Evolutionary conservation across 176 grass and related monocot species (phyloP).

Genomic region (Poa pratensis): DNA sequence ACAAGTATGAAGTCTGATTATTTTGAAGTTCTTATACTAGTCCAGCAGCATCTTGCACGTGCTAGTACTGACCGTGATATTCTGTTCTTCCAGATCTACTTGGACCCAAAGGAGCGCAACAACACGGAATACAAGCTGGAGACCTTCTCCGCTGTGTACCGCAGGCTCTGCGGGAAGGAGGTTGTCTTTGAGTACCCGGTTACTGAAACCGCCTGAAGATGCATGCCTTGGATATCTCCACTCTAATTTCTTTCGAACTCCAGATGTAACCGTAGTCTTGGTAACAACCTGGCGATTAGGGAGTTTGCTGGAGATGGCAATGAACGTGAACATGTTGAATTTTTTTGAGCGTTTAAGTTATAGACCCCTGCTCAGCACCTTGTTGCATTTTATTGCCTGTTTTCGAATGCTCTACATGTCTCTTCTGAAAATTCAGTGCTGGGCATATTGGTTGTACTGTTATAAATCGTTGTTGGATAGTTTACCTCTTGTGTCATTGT

Average conservation of each 20-base stretch:
- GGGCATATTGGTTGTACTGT: too few relatives aligned
- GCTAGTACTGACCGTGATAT: neutral
- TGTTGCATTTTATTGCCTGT: neutral
- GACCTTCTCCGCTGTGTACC: constrained; percentile 82
- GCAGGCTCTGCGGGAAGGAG: constrained; percentile 85
- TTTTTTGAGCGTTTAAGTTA: constrained; percentile 58
- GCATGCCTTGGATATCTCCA: constrained; percentile 2
- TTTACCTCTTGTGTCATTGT: too few relatives aligned
- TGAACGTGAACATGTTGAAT: constrained; percentile 44
- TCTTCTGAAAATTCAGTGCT: too few relatives aligned
- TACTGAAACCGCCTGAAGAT: constrained; percentile 50
- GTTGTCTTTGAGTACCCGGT: constrained; percentile 74
- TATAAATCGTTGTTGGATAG: too few relatives aligned
- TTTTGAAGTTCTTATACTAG: neutral
- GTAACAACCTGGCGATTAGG: constrained; percentile 39
- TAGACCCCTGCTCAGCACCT: neutral
- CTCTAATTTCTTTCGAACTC: constrained; percentile 27
- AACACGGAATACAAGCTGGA: constrained; percentile 96
- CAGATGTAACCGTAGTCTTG: constrained; percentile 42
- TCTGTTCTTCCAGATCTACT: constrained; percentile 65
- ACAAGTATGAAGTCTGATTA: neutral
- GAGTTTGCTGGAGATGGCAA: neutral
- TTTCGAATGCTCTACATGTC: too few relatives aligned
- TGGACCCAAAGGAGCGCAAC: constrained; percentile 97
- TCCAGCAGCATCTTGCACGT: neutral